A percentile compares a stretch with the other conserved stretches of the same genome.
phyloP scores from a whole-genome alignment of 768 basidiomycete species.

The Rhodotorula diobovata region DNA sequence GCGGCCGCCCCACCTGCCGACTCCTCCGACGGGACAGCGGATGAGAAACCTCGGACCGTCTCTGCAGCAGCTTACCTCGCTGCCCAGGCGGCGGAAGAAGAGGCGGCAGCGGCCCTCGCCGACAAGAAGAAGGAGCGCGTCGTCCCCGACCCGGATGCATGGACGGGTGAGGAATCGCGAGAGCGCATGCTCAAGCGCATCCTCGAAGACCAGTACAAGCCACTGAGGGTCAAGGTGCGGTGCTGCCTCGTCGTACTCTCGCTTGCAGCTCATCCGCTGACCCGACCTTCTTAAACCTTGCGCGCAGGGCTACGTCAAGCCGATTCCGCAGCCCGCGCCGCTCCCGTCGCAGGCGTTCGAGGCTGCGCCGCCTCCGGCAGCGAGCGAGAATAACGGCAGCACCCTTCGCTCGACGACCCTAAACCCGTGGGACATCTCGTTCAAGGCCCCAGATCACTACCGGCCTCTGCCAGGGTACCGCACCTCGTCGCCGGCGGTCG shows the following conservation, averaged over 20 bases:
- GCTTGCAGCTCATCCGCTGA: no score
- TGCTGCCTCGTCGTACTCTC: no score
- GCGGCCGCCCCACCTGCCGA: neutral
- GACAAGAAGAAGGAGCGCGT: conserved; percentile 29
- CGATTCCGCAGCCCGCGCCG: conserved; percentile 21
- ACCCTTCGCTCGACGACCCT: neutral
- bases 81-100: conserved; percentile 53
- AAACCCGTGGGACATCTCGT: conserved; percentile 15
- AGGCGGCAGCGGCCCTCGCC: conserved; percentile 13
- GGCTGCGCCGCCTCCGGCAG: neutral
- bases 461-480: conserved; percentile 24
- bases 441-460: conserved; percentile 27
- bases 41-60: no score
- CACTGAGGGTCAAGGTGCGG: conserved; percentile 68
- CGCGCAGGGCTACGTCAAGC: conserved; percentile 15
- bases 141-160: conserved; percentile 55
- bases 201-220: conserved; percentile 82
- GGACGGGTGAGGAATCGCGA: conserved; percentile 70
- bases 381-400: neutral
- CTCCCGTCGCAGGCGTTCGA: conserved; percentile 14
- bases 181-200: conserved; percentile 71
- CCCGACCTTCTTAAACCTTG: no score
- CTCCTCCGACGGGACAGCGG: neutral
- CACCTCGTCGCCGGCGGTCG: neutral
- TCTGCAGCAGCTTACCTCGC: conserved; percentile 47